phyloP scores from a whole-genome alignment of 2,329 filamentous ascomycete species.

The Beauveria brongniartii region DNA sequence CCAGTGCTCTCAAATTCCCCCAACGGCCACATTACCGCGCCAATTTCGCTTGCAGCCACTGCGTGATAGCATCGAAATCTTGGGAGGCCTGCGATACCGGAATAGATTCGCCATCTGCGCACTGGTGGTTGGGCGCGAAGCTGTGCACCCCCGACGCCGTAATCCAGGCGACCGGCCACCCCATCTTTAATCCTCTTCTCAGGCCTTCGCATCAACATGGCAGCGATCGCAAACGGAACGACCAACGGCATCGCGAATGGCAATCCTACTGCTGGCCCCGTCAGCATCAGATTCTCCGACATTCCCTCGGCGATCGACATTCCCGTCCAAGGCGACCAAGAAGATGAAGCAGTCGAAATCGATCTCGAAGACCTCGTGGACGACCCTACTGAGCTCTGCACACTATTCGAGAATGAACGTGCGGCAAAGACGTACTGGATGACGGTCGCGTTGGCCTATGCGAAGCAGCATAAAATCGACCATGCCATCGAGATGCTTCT shows the following conservation, averaged over 20 bases:
- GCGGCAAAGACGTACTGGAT: conserved; percentile 94
- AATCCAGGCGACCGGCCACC: not conserved
- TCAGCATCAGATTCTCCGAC: conserved; percentile 53
- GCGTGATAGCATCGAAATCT: not conserved
- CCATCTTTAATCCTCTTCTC: not conserved
- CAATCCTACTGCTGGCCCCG: conserved; percentile 25
- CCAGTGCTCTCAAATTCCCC: not conserved
- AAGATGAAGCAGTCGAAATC: conserved; percentile 78
- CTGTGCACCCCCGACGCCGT: conserved; percentile 1
- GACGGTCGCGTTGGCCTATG: conserved; percentile 93
- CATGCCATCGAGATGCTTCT: conserved; percentile 68
- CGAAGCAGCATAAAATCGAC: conserved; percentile 89
- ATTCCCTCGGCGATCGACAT: conserved; percentile 60
- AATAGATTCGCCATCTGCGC: not conserved
- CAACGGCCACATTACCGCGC: not conserved
- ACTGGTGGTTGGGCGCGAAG: conserved; percentile 1
- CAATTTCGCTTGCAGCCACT: not conserved
- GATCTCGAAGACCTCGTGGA: conserved; percentile 85
- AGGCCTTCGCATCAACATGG: conserved; percentile 25
- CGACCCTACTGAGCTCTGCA: conserved; percentile 91
- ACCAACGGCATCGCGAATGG: conserved; percentile 36
- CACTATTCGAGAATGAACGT: conserved; percentile 87
- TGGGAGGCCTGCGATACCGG: not conserved
- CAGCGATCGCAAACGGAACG: conserved; percentile 34
- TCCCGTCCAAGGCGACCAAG: conserved; percentile 54